These are phyloP conservation scores for Sporobolus alterniflorus DNA, from an alignment of 202 grass and related monocot species.

Conservation along the genomic window DNA sequence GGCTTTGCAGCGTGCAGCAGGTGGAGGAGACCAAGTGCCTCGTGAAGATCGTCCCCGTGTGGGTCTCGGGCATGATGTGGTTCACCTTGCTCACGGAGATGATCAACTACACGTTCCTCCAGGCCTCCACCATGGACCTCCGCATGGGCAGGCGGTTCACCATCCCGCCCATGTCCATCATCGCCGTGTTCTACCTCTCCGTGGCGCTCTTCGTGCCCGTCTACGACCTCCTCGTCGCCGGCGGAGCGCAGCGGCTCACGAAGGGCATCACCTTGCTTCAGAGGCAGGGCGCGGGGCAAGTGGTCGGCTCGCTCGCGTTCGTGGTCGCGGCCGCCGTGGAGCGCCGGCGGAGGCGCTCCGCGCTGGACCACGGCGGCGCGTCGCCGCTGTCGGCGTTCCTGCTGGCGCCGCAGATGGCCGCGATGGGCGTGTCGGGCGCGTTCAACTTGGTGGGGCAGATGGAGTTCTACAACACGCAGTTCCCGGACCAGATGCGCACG, in stretches of 20 bases:
- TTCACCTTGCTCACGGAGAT: slow-evolving; percentile 48
- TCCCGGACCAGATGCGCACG: slow-evolving; percentile 69
- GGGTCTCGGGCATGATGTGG: slow-evolving; percentile 59
- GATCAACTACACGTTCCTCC: slow-evolving; percentile 48
- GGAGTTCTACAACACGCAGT: slow-evolving; percentile 82
- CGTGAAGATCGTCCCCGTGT: slow-evolving; percentile 60
- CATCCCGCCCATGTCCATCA: slow-evolving; percentile 40
- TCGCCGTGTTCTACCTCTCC: slow-evolving; percentile 38
- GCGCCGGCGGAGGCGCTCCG: slow-evolving; percentile 27
- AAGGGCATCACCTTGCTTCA: slow-evolving; percentile 62
- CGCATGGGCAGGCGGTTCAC: slow-evolving; percentile 58
- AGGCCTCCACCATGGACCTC: slow-evolving; percentile 53
- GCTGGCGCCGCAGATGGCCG: slow-evolving; percentile 64
- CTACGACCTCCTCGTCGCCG: slow-evolving; percentile 51
- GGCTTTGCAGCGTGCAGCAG: slow-evolving; percentile 70
- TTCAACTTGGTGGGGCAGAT: slow-evolving; percentile 55
- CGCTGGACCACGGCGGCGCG: slow-evolving; percentile 30
- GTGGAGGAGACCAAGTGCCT: slow-evolving; percentile 82
- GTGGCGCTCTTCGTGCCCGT: slow-evolving; percentile 51
- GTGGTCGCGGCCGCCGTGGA: slow-evolving; percentile 53
- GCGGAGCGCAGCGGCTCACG: slow-evolving; percentile 29
- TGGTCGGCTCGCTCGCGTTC: slow-evolving; percentile 25
- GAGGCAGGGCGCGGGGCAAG: slow-evolving; percentile 58
- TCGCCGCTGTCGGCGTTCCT: slow-evolving; percentile 60
- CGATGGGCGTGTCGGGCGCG: slow-evolving; percentile 48